Conservation (phyloP, 202 grass and related monocot species). For the Setaria italica region DNA sequence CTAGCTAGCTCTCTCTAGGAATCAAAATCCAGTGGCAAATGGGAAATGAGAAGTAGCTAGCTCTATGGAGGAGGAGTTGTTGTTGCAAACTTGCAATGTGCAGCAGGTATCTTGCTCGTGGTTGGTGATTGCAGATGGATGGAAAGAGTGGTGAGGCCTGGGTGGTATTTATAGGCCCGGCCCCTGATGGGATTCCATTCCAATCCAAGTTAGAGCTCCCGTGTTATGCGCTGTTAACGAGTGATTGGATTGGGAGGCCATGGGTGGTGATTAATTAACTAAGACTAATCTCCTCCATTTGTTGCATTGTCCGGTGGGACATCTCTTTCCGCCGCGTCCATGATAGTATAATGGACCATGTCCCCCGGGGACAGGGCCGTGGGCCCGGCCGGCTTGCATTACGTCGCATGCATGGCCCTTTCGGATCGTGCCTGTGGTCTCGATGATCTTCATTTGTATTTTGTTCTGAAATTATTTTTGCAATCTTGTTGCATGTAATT, state of each 20-base stretch:
- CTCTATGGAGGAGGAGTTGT: neutral
- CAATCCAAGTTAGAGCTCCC: neutral
- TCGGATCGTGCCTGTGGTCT: too few species aligned
- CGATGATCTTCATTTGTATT: too few species aligned
- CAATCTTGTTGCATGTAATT: neutral
- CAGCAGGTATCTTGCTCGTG: neutral
- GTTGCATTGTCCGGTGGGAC: constrained; percentile 35
- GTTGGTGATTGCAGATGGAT: neutral
- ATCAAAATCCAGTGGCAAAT: neutral
- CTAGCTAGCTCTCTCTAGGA: neutral
- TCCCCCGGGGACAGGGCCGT: constrained; percentile 25
- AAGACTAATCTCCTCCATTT: neutral
- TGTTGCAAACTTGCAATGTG: neutral
- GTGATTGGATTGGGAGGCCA: constrained; percentile 20
- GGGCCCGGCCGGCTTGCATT: neutral
- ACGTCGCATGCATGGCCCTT: neutral
- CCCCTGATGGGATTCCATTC: neutral
- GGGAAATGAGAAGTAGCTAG: neutral
- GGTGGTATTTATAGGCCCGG: constrained; percentile 36
- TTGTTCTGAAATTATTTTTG: too few species aligned
- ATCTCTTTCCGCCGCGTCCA: constrained; percentile 43
- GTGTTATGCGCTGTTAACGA: neutral
- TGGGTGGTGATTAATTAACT: neutral
- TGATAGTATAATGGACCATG: constrained; percentile 43
- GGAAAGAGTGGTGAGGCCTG: neutral